A percentile compares a stretch with the other conserved stretches of the same genome.
phyloP scores from a whole-genome alignment of 345 rosid species.

The Turnera subulata region DNA sequence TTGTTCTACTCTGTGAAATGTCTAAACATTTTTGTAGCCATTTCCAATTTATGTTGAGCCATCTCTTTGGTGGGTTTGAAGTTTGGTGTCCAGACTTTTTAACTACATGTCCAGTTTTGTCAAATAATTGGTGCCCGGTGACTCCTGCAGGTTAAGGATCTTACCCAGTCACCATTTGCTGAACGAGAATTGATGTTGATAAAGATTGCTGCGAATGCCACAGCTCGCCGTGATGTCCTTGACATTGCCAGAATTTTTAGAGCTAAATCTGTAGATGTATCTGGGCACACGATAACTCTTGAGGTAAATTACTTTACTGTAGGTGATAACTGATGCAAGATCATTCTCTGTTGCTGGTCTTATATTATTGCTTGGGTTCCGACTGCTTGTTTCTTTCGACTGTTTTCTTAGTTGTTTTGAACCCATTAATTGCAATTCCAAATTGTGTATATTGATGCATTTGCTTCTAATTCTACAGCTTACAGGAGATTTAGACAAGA shows the following conservation, averaged over 20 bases:
- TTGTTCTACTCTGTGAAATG: neutral
- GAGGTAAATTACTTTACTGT: constrained; percentile 35
- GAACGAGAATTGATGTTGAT: constrained; percentile 67
- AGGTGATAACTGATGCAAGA: neutral
- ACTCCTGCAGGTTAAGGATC: constrained; percentile 42
- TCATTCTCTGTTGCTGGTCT: neutral
- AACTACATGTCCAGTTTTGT: neutral
- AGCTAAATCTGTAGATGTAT: constrained; percentile 62
- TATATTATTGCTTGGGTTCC: neutral
- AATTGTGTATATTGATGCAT: constrained; percentile 11
- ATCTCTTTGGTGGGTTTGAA: neutral
- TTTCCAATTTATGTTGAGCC: neutral
- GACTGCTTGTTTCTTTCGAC: neutral
- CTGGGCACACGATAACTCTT: constrained; percentile 67
- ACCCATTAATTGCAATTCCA: neutral
- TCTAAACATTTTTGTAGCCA: neutral
- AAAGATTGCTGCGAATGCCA: constrained; percentile 57
- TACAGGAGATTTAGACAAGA: constrained; percentile 86
- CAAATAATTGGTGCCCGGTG: neutral
- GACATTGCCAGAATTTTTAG: constrained; percentile 66
- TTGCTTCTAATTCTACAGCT: constrained; percentile 43
- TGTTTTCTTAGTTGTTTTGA: neutral
- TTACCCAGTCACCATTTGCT: constrained; percentile 66
- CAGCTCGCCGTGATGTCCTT: constrained; percentile 64
- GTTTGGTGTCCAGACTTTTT: neutral